phyloP scores from a whole-genome alignment of 805 yeast genomes.

The Vanderwaltozyma yarrowii region DNA sequence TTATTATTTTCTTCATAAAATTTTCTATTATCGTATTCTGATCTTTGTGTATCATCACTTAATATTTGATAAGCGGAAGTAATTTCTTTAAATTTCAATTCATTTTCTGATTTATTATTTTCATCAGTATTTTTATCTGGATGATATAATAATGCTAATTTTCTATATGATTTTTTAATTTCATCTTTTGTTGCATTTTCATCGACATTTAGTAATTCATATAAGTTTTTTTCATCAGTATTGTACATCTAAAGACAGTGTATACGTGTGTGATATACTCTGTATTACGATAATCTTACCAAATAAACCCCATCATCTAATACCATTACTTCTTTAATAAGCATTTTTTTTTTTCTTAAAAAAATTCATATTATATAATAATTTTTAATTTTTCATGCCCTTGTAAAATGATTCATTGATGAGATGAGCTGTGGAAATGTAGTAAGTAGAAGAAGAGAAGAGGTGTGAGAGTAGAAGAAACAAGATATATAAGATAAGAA shows the following conservation, averaged over 20 bases:
- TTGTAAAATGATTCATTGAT: no score
- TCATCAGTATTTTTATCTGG: slow-evolving; percentile 79
- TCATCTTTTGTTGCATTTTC: slow-evolving; percentile 56
- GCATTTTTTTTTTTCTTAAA: no score
- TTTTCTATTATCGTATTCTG: slow-evolving; percentile 39
- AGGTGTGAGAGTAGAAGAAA: no score
- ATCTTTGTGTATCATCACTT: slow-evolving; percentile 54
- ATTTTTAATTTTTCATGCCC: no score
- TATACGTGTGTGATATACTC: no score
- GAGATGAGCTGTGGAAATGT: no score
- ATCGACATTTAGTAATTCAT: slow-evolving; percentile 63
- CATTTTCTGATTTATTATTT: slow-evolving; percentile 56
- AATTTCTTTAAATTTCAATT: slow-evolving; percentile 70
- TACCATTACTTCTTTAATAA: no score
- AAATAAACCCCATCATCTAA: no score
- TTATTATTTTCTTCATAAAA: slow-evolving; percentile 31
- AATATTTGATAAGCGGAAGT: slow-evolving; percentile 79
- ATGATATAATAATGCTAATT: slow-evolving; percentile 71
- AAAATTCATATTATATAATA: no score
- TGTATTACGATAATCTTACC: no score
- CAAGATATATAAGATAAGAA: no score
- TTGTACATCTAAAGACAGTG: neutral
- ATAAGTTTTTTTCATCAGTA: slow-evolving; percentile 19
- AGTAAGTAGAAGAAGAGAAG: no score
- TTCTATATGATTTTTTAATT: slow-evolving; percentile 76